Evolutionary conservation across 768 basidiomycete genomes (phyloP).

Genomic region (Suillus plorans): DNA sequence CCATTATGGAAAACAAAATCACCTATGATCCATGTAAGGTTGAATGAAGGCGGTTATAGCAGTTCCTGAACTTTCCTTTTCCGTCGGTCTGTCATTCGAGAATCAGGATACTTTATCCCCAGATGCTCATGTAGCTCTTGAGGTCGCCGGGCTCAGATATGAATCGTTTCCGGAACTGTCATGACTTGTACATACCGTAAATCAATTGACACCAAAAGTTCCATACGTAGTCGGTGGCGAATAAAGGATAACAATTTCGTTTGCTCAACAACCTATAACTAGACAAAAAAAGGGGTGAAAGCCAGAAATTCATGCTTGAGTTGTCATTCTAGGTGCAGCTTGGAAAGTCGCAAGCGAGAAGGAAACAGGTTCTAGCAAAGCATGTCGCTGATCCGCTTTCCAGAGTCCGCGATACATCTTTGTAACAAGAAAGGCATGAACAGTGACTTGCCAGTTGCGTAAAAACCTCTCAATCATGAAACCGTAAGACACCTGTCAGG

Average conservation of each 20-base stretch:
- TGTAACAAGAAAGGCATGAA: conserved; percentile 4
- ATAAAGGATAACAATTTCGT: neutral
- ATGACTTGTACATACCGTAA: neutral
- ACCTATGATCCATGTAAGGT: neutral
- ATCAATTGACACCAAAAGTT: neutral
- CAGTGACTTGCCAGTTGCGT: conserved; percentile 1
- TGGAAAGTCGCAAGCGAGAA: neutral
- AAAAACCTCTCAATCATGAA: conserved; percentile 5
- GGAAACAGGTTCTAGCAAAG: neutral
- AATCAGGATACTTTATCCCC: neutral
- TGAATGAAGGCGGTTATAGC: neutral
- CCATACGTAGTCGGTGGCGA: neutral
- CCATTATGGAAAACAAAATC: neutral
- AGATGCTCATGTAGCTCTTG: too few relatives aligned
- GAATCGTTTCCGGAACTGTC: neutral
- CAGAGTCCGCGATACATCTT: conserved; percentile 5
- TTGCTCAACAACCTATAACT: neutral
- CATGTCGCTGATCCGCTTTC: neutral
- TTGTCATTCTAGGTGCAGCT: neutral
- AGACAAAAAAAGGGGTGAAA: neutral
- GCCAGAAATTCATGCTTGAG: neutral
- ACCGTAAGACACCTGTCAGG: neutral
- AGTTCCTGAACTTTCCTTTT: neutral
- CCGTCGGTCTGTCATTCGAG: neutral
- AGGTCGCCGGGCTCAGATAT: neutral